These are phyloP conservation scores for Hirsutella thompsonii DNA, from an alignment of 2,329 filamentous ascomycete genomes.

Conservation along the genomic window DNA sequence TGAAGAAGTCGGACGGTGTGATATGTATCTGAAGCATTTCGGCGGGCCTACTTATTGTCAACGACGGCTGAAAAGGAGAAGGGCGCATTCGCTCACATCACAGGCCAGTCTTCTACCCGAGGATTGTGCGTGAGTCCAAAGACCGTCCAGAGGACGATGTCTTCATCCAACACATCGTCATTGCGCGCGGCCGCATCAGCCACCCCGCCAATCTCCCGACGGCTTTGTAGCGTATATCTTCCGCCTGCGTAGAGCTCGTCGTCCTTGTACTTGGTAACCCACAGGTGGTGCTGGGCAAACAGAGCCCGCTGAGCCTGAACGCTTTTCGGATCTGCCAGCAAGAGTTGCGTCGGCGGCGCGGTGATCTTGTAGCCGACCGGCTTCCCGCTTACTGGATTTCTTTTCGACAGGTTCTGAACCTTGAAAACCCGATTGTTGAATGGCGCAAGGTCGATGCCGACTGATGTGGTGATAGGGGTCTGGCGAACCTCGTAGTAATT, in stretches of 20 bases:
- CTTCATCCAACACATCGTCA: slow-evolving; percentile 34
- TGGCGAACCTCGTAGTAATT: slow-evolving; percentile 28
- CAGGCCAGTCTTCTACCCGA: slow-evolving; percentile 53
- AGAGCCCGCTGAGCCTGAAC: slow-evolving; percentile 25
- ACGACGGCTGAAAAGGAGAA: slow-evolving; percentile 29
- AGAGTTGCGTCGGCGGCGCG: slow-evolving; percentile 22
- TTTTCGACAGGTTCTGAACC: slow-evolving; percentile 29
- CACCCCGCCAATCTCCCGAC: slow-evolving; percentile 15
- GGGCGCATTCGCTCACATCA: slow-evolving; percentile 43
- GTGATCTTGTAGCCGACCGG: slow-evolving; percentile 36
- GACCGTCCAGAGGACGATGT: slow-evolving; percentile 44
- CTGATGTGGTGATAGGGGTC: slow-evolving; percentile 29
- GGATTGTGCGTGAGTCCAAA: slow-evolving; percentile 54
- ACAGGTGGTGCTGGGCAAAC: slow-evolving; percentile 30
- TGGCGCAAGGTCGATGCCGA: slow-evolving; percentile 34
- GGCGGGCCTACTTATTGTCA: slow-evolving; percentile 6
- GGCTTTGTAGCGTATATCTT: slow-evolving; percentile 31
- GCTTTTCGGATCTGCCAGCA: slow-evolving; percentile 26
- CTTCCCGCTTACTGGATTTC: slow-evolving; percentile 29
- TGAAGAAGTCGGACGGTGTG: no score
- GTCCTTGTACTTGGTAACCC: slow-evolving; percentile 32
- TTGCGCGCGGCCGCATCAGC: slow-evolving; percentile 25
- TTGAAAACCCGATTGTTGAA: slow-evolving; percentile 36
- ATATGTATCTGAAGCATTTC: no score
- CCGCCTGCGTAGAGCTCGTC: slow-evolving; percentile 31